Evolutionary conservation across 495 filamentous ascomycete genomes (phyloP), one percentile per base, ranked within the genome.

Genomic region (Polyplosphaeria fusca): DNA sequence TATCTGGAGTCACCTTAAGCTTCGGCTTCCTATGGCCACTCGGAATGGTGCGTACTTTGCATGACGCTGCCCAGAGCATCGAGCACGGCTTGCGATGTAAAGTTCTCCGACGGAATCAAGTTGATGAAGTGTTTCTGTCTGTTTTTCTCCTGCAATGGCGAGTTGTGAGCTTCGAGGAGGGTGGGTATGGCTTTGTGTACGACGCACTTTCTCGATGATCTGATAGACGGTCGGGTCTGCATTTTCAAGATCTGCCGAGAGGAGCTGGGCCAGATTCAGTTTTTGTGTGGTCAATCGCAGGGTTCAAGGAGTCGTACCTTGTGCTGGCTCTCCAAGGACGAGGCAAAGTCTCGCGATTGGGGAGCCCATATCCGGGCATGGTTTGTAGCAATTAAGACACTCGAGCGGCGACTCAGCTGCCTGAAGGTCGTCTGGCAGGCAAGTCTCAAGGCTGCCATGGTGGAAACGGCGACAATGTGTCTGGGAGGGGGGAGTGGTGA

Each of bases 41-140:
- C 68, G 20, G 26, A 14, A 40, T 38, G 32, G 28, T 25, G 43
- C 86, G 48, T 76, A 93, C 89, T 98, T 76, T 98, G 92, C 93
- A 98, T 98, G 23, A 94, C 86, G 78, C 91, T 96, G 67, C 93
- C 93, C 52, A 98, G 76, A 7, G 92, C 91, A 81, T 97, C 93
- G 32, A 96, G 82, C 11, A 98, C 93, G 19, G 93, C 90, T 70
- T 96, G 90, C 14, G 93, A 96, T 9, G 93, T 97, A 72, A 98
- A 97, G 75, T 98, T 98, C 74, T 98, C 93, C 19, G 93, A 98
- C 14, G 93, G 93, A 58, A 98, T 98, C 51, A 98, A 82, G 75
- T 97, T 97, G 73, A 98, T 92, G 71, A 96, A 97, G 67, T 96
- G 87, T 73, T 95, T 92, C 70, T 98, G 93, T 58, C 93, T 81